A percentile compares a stretch with the other conserved stretches of the same genome.
Conservation (phyloP, 2,329 filamentous ascomycete genomes). For the Diaporthe aspalathi region DNA sequence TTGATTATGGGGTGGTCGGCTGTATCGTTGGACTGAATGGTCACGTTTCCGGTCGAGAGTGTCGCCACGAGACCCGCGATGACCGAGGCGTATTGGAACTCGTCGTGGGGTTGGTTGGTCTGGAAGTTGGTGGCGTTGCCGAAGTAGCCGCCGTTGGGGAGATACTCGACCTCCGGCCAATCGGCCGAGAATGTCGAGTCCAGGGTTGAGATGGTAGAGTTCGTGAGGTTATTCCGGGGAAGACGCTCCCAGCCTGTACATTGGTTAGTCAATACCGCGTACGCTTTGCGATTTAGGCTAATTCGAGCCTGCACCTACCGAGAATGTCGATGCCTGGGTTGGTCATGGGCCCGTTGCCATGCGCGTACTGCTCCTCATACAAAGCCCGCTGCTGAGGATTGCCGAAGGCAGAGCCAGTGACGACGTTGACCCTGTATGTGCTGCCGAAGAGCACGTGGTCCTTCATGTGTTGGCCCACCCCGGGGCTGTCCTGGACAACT, state of each 20-base stretch:
- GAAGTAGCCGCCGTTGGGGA: not conserved
- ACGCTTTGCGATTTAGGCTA: not conserved
- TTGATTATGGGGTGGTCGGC: slow-evolving; percentile 51
- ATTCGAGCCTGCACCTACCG: not conserved
- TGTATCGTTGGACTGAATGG: slow-evolving; percentile 46
- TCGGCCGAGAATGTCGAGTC: slow-evolving; percentile 8
- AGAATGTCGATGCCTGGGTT: slow-evolving; percentile 28
- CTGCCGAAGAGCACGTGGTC: slow-evolving; percentile 22
- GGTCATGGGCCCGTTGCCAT: slow-evolving; percentile 18
- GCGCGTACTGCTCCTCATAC: not conserved
- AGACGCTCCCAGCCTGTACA: not conserved
- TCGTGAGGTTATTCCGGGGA: slow-evolving; percentile 17
- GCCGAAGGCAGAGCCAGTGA: not conserved
- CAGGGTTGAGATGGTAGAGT: not conserved
- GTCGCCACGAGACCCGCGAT: slow-evolving; percentile 15
- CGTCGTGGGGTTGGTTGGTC: slow-evolving; percentile 21
- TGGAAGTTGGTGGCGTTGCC: not conserved
- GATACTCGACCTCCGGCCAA: slow-evolving; percentile 35
- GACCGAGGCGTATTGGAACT: slow-evolving; percentile 37
- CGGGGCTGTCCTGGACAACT: slow-evolving; percentile 42
- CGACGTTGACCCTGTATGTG: not conserved
- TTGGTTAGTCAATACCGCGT: not conserved
- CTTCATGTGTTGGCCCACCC: slow-evolving; percentile 41
- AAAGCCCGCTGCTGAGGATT: not conserved
- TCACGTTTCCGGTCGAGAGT: slow-evolving; percentile 51